Percentiles rank a stretch among this genome's conserved stretches.
These are phyloP conservation scores for Quercus agrifolia DNA, from an alignment of 306 rosid species.

Conservation along the genomic window DNA sequence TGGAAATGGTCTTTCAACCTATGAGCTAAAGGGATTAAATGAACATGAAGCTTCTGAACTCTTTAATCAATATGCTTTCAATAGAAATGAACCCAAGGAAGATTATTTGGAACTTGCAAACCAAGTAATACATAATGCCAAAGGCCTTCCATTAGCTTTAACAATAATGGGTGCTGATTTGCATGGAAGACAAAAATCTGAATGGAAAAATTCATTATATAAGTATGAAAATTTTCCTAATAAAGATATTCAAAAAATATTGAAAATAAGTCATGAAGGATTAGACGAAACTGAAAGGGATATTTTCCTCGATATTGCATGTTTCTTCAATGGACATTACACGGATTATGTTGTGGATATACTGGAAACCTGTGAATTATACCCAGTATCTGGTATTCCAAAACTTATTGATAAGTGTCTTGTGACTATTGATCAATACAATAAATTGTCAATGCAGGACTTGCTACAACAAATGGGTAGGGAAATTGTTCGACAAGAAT, in stretches of 20 bases:
- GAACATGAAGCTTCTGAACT: not conserved
- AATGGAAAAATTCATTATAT: not conserved
- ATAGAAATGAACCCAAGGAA: not conserved
- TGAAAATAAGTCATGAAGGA: too few relatives aligned
- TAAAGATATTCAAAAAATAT: not conserved
- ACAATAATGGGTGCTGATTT: not conserved
- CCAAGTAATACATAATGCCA: not conserved
- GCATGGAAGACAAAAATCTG: not conserved
- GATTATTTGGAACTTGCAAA: not conserved
- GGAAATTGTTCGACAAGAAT: slow-evolving; percentile 15
- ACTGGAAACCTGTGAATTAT: not conserved
- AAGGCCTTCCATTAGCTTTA: not conserved
- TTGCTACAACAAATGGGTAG: slow-evolving; percentile 26
- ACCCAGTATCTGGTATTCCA: not conserved
- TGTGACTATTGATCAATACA: too few relatives aligned
- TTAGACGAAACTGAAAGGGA: too few relatives aligned
- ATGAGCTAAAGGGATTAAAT: not conserved
- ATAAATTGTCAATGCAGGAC: slow-evolving; percentile 10
- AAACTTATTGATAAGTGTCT: not conserved
- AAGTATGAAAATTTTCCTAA: not conserved
- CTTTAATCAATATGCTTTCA: not conserved
- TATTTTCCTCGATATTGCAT: not conserved
- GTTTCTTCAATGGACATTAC: not conserved
- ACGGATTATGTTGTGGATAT: not conserved
- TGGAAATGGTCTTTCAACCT: not conserved